Conservation (phyloP, 257 asterid genomes). For the Craterostigma plantagineum region DNA sequence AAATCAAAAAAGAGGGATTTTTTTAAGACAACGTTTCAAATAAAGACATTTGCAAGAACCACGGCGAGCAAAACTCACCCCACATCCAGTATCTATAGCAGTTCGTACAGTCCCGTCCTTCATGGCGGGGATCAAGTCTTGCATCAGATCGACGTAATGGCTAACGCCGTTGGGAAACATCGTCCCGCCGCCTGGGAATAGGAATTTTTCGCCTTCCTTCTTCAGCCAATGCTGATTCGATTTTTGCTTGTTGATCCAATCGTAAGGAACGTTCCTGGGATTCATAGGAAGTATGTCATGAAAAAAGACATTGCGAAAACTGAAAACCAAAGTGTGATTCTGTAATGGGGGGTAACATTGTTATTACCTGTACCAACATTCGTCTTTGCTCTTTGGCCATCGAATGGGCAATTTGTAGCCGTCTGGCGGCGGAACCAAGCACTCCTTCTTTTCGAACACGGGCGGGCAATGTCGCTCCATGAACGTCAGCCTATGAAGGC, state of each 20-base stretch:
- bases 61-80: slow-evolving; percentile 39
- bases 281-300: no score
- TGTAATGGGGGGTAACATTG: background rate
- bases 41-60: no score
- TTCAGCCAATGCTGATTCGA: slow-evolving; percentile 65
- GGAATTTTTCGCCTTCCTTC: slow-evolving; percentile 59
- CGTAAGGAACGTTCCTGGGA: slow-evolving; percentile 58
- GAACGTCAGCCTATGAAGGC: slow-evolving; percentile 25
- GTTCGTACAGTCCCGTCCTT: slow-evolving; percentile 52
- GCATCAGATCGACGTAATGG: slow-evolving; percentile 49
- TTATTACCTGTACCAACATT: slow-evolving; percentile 51
- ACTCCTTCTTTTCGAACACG: slow-evolving; percentile 24
- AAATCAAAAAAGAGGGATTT: no score
- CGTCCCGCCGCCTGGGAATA: slow-evolving; percentile 72
- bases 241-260: slow-evolving; percentile 60
- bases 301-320: background rate
- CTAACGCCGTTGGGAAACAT: slow-evolving; percentile 72
- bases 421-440: slow-evolving; percentile 41
- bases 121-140: slow-evolving; percentile 46
- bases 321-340: background rate
- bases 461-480: slow-evolving; percentile 53
- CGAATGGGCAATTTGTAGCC: slow-evolving; percentile 33
- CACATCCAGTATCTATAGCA: slow-evolving; percentile 71
- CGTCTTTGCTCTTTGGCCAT: slow-evolving; percentile 17
- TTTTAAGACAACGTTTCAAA: no score